These are phyloP conservation scores for Nothomitra cinnamomea DNA, from an alignment of 2,329 filamentous ascomycete genomes.

Conservation along the genomic window DNA sequence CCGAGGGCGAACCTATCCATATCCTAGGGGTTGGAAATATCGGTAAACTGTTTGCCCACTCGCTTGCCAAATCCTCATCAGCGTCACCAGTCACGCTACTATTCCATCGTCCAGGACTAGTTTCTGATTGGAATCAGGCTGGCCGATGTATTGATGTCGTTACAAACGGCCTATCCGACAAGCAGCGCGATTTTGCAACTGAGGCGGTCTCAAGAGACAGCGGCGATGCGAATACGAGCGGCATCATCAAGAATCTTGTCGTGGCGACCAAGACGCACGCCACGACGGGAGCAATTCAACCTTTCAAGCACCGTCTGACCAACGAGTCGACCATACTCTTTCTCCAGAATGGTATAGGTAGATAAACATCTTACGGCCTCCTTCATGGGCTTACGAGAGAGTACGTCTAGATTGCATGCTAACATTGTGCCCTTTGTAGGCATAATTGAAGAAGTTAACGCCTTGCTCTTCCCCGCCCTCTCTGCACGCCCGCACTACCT, in stretches of 20 bases:
- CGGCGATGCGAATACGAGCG: too few relatives aligned
- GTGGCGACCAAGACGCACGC: slow-evolving; percentile 58
- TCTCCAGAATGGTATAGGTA: slow-evolving; percentile 55
- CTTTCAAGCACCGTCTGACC: slow-evolving; percentile 50
- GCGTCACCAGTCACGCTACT: slow-evolving; percentile 64
- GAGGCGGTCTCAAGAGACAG: slow-evolving; percentile 16
- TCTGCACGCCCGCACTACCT: slow-evolving; percentile 58
- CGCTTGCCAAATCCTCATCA: slow-evolving; percentile 41
- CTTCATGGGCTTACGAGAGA: neutral
- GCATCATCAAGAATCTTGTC: slow-evolving; percentile 54
- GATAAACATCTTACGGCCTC: neutral
- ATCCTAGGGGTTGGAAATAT: slow-evolving; percentile 70
- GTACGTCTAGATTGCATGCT: too few relatives aligned
- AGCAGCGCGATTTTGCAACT: slow-evolving; percentile 26
- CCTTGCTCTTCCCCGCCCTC: slow-evolving; percentile 52
- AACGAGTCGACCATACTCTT: slow-evolving; percentile 56
- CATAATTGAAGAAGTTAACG: slow-evolving; percentile 57
- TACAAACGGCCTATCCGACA: slow-evolving; percentile 24
- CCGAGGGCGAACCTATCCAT: slow-evolving; percentile 40
- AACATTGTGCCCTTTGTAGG: slow-evolving; percentile 26
- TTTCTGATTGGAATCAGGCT: slow-evolving; percentile 30
- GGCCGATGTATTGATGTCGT: slow-evolving; percentile 28
- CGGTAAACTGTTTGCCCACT: slow-evolving; percentile 61
- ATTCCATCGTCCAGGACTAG: slow-evolving; percentile 38
- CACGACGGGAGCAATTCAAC: slow-evolving; percentile 47